Conservation (phyloP, 2,329 filamentous ascomycete species). For the Thielaviopsis musarum region DNA sequence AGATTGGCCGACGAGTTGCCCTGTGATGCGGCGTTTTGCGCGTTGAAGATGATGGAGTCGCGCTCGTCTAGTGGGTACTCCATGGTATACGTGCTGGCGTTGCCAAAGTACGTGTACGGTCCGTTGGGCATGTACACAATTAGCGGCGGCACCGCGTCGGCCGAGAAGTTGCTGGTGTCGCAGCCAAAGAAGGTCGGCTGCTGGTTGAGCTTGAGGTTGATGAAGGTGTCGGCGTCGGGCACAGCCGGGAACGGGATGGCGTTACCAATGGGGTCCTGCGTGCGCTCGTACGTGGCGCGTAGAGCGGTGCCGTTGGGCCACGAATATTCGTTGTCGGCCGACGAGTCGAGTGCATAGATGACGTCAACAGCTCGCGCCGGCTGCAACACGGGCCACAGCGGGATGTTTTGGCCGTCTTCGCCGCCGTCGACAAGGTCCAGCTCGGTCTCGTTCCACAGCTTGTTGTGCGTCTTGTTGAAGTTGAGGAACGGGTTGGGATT, state of each 20-base stretch:
- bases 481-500: slow-evolving; percentile 40
- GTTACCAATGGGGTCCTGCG: slow-evolving; percentile 29
- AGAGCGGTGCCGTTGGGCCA: slow-evolving; percentile 47
- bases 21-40: slow-evolving; percentile 67
- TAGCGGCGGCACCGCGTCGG: slow-evolving; percentile 41
- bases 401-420: slow-evolving; percentile 64
- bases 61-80: slow-evolving; percentile 48
- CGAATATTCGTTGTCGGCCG: slow-evolving; percentile 38
- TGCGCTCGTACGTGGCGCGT: slow-evolving; percentile 39
- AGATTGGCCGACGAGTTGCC: slow-evolving; percentile 60
- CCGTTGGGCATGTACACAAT: slow-evolving; percentile 80
- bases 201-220: slow-evolving; percentile 40
- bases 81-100: slow-evolving; percentile 61
- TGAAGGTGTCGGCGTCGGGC: slow-evolving; percentile 37
- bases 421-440: slow-evolving; percentile 70
- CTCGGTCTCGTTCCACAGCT: slow-evolving; percentile 26
- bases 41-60: slow-evolving; percentile 71
- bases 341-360: slow-evolving; percentile 48
- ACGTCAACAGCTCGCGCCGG: slow-evolving; percentile 38
- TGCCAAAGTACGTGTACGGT: slow-evolving; percentile 61
- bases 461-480: slow-evolving; percentile 31
- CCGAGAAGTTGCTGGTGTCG: slow-evolving; percentile 36
- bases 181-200: slow-evolving; percentile 49
- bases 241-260: slow-evolving; percentile 41
- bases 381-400: slow-evolving; percentile 46